phyloP scores from a whole-genome alignment of 305 asterid genomes.

The Plantago coronopus region DNA sequence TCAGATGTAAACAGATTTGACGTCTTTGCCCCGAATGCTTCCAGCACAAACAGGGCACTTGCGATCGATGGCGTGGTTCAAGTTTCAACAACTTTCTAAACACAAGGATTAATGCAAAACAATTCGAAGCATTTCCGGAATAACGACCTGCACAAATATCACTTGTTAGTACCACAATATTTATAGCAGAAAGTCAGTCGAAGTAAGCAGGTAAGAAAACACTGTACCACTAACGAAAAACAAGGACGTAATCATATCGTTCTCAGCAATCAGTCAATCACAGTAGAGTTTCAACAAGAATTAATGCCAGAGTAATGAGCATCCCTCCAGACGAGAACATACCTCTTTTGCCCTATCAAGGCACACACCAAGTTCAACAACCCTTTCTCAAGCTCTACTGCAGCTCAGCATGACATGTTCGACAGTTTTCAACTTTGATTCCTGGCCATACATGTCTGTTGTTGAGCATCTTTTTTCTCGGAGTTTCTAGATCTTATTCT shows the following conservation, averaged over 20 bases:
- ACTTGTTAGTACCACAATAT: constrained; percentile 15
- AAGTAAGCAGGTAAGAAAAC: neutral
- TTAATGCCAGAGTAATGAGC: constrained; percentile 3
- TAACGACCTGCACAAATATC: constrained; percentile 72
- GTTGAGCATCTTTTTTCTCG: constrained; percentile 59
- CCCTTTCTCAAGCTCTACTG: constrained; percentile 83
- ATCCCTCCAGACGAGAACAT: constrained; percentile 19
- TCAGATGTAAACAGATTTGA: constrained; percentile 93
- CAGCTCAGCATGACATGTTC: constrained; percentile 69
- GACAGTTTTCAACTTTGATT: too few species aligned
- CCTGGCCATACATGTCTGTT: too few species aligned
- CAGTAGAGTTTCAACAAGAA: neutral
- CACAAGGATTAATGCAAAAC: constrained; percentile 85
- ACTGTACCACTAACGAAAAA: too few species aligned
- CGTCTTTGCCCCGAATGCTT: constrained; percentile 82
- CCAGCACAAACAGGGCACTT: constrained; percentile 90
- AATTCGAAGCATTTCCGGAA: constrained; percentile 92
- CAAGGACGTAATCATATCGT: neutral
- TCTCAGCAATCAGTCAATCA: neutral
- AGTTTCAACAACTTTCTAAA: constrained; percentile 66
- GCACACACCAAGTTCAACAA: constrained; percentile 92
- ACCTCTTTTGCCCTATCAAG: constrained; percentile 93
- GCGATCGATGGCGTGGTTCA: constrained; percentile 82
- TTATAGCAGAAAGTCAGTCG: neutral
- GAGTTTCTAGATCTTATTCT: constrained; percentile 74